phyloP scores from a whole-genome alignment of 1,284 basidiomycete genomes.

The Pyrrhoderma lamaoense region DNA sequence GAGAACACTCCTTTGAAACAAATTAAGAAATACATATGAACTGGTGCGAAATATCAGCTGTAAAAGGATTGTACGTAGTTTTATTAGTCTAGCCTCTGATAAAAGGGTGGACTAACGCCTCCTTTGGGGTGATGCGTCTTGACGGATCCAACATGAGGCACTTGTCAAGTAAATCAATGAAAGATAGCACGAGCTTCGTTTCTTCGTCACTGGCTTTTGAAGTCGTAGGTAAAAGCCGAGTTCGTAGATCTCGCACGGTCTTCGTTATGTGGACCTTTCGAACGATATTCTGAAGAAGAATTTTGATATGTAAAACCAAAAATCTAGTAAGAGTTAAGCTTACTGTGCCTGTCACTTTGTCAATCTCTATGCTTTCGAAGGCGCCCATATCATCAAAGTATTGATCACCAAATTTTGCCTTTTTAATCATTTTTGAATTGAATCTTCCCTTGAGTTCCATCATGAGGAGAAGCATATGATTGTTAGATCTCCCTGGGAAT shows the following conservation, averaged over 20 bases:
- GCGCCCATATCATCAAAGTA: conserved; percentile 92
- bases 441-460: conserved; percentile 96
- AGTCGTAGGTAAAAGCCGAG: conserved; percentile 74
- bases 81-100: conserved; percentile 53
- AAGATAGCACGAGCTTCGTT: conserved; percentile 71
- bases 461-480: conserved; percentile 96
- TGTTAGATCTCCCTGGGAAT: conserved; percentile 94
- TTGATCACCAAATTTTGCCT: conserved; percentile 82
- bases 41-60: no score
- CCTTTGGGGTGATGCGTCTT: conserved; percentile 79
- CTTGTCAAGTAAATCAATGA: conserved; percentile 89
- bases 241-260: conserved; percentile 72
- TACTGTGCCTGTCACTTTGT: conserved; percentile 76
- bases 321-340: conserved; percentile 30
- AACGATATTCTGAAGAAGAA: conserved; percentile 56
- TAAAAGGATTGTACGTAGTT: not conserved
- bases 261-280: conserved; percentile 83
- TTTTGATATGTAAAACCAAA: not conserved
- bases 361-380: conserved; percentile 75
- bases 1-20: no score
- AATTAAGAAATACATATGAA: no score
- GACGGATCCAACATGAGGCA: conserved; percentile 88
- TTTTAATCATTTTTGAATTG: conserved; percentile 91
- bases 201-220: conserved; percentile 86
- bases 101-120: conserved; percentile 85